Percentiles rank a stretch among this genome's conserved stretches.
Conservation (phyloP, 306 rosid species). For the Ceratonia siliqua region DNA sequence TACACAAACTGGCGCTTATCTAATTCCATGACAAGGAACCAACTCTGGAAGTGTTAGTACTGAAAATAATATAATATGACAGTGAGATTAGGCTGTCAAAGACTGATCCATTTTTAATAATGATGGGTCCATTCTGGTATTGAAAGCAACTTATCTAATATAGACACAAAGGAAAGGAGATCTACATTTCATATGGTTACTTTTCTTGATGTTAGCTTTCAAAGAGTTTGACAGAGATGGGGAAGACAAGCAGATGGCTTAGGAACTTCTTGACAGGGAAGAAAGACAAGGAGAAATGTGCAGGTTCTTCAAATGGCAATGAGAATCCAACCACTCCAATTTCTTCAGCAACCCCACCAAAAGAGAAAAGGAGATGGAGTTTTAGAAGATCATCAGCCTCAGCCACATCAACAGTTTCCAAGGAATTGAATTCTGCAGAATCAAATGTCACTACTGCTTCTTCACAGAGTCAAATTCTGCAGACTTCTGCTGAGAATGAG, state of each 20-base stretch:
- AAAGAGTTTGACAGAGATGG: conserved; percentile 56
- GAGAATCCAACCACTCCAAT: conserved; percentile 30
- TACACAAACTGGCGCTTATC: conserved; percentile 13
- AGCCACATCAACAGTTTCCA: conserved; percentile 44
- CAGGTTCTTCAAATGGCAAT: too few relatives aligned
- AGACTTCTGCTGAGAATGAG: conserved; percentile 57
- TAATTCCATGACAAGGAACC: not conserved
- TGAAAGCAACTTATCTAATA: conserved; percentile 43
- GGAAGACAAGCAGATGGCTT: conserved; percentile 86
- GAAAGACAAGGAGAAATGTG: conserved; percentile 57
- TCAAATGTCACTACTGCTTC: conserved; percentile 29
- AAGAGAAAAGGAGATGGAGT: conserved; percentile 89
- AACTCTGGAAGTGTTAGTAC: conserved; percentile 23
- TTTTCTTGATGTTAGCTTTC: conserved; percentile 46
- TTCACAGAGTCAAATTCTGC: conserved; percentile 35
- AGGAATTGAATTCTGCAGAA: conserved; percentile 47
- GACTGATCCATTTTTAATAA: conserved; percentile 29
- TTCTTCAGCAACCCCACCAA: conserved; percentile 37
- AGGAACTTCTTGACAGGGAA: conserved; percentile 70
- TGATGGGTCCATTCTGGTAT: conserved; percentile 31
- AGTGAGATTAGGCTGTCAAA: conserved; percentile 50
- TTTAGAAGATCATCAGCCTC: conserved; percentile 82
- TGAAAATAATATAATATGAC: conserved; percentile 30
- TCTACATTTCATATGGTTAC: conserved; percentile 43
- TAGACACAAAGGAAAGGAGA: conserved; percentile 38